Evolutionary conservation across 768 basidiomycete genomes (phyloP).

Genomic region (Tricholoma furcatifolium): DNA sequence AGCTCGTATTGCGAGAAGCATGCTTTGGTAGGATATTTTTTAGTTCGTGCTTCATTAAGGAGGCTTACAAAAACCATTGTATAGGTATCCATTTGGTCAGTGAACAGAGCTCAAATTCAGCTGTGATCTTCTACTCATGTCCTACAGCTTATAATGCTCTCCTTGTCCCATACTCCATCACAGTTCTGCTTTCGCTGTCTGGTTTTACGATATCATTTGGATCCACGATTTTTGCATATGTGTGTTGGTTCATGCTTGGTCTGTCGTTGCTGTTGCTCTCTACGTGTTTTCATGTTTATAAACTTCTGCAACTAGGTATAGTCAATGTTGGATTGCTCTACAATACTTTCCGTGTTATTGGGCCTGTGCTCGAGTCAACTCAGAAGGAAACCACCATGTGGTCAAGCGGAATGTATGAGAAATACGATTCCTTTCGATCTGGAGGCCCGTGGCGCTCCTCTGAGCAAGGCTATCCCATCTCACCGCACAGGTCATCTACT

Average conservation of each 20-base stretch:
- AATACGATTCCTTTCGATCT: slow-evolving; percentile 9
- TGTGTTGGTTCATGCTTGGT: slow-evolving; percentile 57
- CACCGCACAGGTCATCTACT: slow-evolving; percentile 10
- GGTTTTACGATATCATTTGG: slow-evolving; percentile 47
- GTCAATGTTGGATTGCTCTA: slow-evolving; percentile 66
- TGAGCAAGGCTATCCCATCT: slow-evolving; percentile 16
- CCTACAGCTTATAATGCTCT: slow-evolving; percentile 55
- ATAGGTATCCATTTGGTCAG: slow-evolving; percentile 62
- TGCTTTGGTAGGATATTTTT: slow-evolving; percentile 60
- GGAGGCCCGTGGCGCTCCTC: slow-evolving; percentile 10
- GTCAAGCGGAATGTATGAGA: slow-evolving; percentile 18
- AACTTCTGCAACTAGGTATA: slow-evolving; percentile 45
- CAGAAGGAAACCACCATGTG: slow-evolving; percentile 29
- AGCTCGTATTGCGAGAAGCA: slow-evolving; percentile 57
- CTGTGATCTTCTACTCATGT: slow-evolving; percentile 3
- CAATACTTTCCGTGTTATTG: slow-evolving; percentile 65
- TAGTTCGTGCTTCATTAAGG: background rate
- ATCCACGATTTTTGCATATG: slow-evolving; percentile 42
- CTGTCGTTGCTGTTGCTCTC: slow-evolving; percentile 17
- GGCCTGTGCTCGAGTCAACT: slow-evolving; percentile 45
- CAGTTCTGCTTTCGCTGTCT: slow-evolving; percentile 46
- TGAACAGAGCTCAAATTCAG: background rate
- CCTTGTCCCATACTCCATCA: slow-evolving; percentile 56
- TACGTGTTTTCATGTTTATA: background rate
- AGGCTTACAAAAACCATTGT: slow-evolving; percentile 8